phyloP scores from a whole-genome alignment of 176 grass and related monocot species.

The Phyllostachys edulis region DNA sequence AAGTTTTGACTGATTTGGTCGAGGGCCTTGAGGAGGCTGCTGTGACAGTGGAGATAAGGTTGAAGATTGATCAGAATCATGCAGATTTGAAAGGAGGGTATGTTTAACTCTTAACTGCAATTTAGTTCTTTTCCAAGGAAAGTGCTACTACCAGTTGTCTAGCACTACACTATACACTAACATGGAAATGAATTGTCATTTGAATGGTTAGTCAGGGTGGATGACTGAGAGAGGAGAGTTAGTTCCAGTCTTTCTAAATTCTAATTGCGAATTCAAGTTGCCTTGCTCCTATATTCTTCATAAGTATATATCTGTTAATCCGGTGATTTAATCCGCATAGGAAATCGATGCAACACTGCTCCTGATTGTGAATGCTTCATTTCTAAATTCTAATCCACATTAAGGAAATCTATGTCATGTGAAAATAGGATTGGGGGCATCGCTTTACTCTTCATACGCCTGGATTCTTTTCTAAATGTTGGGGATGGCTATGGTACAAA shows the following conservation, averaged over 20 bases:
- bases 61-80: constrained; percentile 95
- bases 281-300: background rate
- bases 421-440: background rate
- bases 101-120: constrained; percentile 29
- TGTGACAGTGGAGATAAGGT: constrained; percentile 69
- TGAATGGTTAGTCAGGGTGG: background rate
- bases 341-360: background rate
- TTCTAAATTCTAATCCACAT: background rate
- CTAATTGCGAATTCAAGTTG: background rate
- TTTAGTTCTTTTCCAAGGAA: background rate
- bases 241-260: constrained; percentile 5
- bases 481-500: background rate
- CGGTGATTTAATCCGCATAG: background rate
- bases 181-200: background rate
- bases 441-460: background rate
- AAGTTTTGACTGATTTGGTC: constrained; percentile 85
- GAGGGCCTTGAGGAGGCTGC: constrained; percentile 83
- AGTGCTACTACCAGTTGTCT: background rate
- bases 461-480: background rate
- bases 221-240: background rate
- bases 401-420: background rate
- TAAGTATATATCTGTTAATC: background rate
- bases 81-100: constrained; percentile 85
- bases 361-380: background rate
- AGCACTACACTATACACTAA: background rate